Base-by-base conservation (phyloP, 768 basidiomycete species). In the Lactarius sp. region DNA sequence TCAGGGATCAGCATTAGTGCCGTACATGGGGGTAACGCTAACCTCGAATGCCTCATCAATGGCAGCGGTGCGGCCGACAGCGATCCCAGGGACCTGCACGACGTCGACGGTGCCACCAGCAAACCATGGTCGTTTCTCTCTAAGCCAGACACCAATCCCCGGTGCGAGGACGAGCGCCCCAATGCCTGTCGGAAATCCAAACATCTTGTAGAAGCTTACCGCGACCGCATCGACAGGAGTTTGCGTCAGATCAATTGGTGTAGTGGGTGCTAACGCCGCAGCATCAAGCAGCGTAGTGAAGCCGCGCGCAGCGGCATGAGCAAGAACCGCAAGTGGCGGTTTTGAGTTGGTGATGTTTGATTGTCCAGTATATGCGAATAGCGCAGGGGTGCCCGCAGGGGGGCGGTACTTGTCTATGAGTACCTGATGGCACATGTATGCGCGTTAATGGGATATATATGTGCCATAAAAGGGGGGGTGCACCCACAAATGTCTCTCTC, bases 141-240 rank as follows among this genome's bases (percentile, higher is more conserved):
- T 73, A 68, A 91, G 90, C 9, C 81, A 80, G 69, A 86, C 85
- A 71, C 85, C 88, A 50, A 88, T 85, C 6, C 61, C 68, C 8
- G 68, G 68, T 9, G 60, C 68, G 56, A 68, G 68, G 34, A 94
- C 73, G 5, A 94, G 78, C 13, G 90, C 90, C 41, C 92, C 91
- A 49, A 92, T 83, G 8, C 91, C 91, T 0, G 90, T 92, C 12
- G 91, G 91, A 68, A 85, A 93, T 39, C 91, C 91, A 66, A 92
- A 90, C 87, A 93, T 92, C 69, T 94, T 94, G 75, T 94, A 94
- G 69, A 93, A 92, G 50, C 87, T 90, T 58, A 94, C 71, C 0
- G 85, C 90, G 81, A 92, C 85, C 1, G 90, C 91, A 72, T 94
- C 92, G 12, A 91, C 86, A 4, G 85, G 83, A 36, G 79, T 80